Evolutionary conservation across 495 filamentous ascomycete species (phyloP), one percentile per base, ranked within the genome.

Genomic region (Eremomyces bilateralis): DNA sequence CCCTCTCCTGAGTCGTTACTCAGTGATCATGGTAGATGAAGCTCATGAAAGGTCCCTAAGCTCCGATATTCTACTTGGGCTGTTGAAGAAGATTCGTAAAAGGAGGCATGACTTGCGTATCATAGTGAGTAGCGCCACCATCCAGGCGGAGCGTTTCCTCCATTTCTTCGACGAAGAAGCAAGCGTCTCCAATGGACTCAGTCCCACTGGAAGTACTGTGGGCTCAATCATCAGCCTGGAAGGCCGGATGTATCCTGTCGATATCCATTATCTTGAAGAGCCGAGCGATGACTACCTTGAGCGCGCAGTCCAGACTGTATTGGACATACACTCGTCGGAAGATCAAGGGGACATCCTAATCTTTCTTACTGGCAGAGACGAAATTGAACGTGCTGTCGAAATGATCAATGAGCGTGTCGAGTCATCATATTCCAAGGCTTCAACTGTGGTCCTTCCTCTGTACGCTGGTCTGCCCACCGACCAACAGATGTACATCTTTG

Each of bases 1-100:
- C 53, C 88, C 88, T 38, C 61, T 94, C 11, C 58, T 99, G 13
- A 88, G 80, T 20, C 70, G 83, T 4, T 99, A 99, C 51, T 91
- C 81, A 4, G 79, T 95, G 21, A 80, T 99, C 46, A 99, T 95
- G 85, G 76, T 99, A 16, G 88, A 99, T 49, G 88, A 99, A 52
- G 90, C 90, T 19, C 88, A 99, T 55, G 88, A 99, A 53, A 69
- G 90, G 35, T 91, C 81, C 39, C 64, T 99, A 37, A 91, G 84
- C 54, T 84, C 84, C 4, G 88, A 99, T 46, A 69, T 99, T 24
- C 65, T 99, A 3, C 69, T 99, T 24, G 84, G 88, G 0, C 60
- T 94, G n/a, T 50, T 99, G 27, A 95, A 93, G 58, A 95, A 95
- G 52, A 88, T 99, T 41, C 55, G 69, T 37, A 83, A 71, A 53